Conservation (phyloP, 2,329 filamentous ascomycete species). For the Pseudocercospora fijiensis region DNA sequence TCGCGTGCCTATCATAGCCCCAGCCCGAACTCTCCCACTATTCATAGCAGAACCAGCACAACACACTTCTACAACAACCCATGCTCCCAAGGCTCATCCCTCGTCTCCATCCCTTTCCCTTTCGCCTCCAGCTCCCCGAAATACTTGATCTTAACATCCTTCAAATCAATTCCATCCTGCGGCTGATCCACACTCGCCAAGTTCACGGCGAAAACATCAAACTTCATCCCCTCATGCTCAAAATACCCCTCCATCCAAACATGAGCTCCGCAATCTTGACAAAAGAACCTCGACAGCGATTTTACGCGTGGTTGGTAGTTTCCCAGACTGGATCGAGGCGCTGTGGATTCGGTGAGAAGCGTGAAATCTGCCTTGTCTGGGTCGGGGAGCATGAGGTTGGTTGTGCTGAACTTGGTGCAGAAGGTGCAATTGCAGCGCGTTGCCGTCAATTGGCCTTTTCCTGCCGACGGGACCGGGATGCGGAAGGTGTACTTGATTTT, state of each 20-base stretch:
- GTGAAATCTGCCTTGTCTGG: constrained; percentile 2
- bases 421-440: constrained; percentile 19
- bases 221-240: constrained; percentile 9
- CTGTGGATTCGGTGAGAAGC: constrained; percentile 6
- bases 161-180: constrained; percentile 22
- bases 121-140: constrained; percentile 17
- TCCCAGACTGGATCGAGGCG: background rate
- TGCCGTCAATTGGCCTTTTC: constrained; percentile 1
- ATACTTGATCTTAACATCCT: constrained; percentile 19
- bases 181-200: constrained; percentile 23
- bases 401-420: constrained; percentile 8
- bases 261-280: constrained; percentile 13
- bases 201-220: constrained; percentile 19
- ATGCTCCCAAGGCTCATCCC: constrained; percentile 10
- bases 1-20: background rate
- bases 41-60: too few species aligned
- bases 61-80: background rate
- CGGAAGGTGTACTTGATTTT: constrained; percentile 13
- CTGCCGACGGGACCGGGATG: background rate
- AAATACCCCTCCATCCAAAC: constrained; percentile 17
- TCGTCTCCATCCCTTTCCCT: background rate
- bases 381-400: background rate
- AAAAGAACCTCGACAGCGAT: constrained; percentile 8
- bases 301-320: constrained; percentile 13
- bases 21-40: background rate